These are phyloP conservation scores for Hemileia vastatrix DNA, from an alignment of 1,284 basidiomycete species.

Conservation along the genomic window DNA sequence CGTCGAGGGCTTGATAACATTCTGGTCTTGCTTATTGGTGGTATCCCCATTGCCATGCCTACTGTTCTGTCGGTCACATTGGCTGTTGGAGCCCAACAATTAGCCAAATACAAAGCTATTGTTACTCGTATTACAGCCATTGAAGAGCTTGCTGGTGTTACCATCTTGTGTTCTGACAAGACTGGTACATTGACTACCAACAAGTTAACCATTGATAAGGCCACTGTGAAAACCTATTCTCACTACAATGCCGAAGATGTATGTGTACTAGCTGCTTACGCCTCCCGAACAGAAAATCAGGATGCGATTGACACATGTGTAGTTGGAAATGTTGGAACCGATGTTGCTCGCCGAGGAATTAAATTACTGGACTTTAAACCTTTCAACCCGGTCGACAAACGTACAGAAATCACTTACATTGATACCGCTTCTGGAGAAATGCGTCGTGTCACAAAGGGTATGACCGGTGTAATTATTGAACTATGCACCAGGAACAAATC, in stretches of 20 bases:
- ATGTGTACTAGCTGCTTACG: conserved; percentile 85
- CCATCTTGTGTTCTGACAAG: conserved; percentile 95
- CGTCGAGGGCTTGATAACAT: conserved; percentile 92
- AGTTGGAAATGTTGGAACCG: conserved; percentile 61
- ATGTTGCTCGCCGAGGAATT: conserved; percentile 76
- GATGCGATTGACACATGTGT: conserved; percentile 85
- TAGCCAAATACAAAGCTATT: conserved; percentile 96
- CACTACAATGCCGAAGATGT: conserved; percentile 81
- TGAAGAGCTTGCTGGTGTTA: conserved; percentile 91
- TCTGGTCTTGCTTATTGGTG: conserved; percentile 92
- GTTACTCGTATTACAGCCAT: conserved; percentile 98
- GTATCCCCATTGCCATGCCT: conserved; percentile 96
- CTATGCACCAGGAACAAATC: conserved; percentile 96
- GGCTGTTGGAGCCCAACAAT: conserved; percentile 92
- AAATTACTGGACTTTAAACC: conserved; percentile 97
- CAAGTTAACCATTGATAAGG: conserved; percentile 94
- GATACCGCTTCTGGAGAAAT: conserved; percentile 86
- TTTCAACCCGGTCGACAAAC: conserved; percentile 98
- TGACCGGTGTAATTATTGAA: conserved; percentile 64
- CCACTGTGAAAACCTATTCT: conserved; percentile 83
- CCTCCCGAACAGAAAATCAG: conserved; percentile 96
- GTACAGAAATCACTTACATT: conserved; percentile 94
- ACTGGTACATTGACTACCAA: conserved; percentile 96
- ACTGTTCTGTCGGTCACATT: conserved; percentile 92
- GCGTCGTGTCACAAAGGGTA: conserved; percentile 98